Evolutionary conservation across 106 monocot genomes (phyloP).

Genomic region (Platanthera guangdongensis): DNA sequence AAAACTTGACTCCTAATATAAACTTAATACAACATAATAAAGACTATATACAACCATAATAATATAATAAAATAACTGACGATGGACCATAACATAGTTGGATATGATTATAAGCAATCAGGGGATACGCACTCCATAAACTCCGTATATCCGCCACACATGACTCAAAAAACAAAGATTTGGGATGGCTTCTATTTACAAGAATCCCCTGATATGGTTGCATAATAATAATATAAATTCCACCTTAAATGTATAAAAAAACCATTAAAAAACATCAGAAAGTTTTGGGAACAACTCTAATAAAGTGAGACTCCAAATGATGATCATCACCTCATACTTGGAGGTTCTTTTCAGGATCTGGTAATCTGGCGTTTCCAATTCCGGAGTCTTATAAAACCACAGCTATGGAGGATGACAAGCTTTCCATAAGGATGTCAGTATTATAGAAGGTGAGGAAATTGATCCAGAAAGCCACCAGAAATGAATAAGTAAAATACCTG

Average conservation of each 20-base stretch:
- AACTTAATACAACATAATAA: no score
- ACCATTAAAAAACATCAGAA: background rate
- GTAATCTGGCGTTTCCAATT: slow-evolving; percentile 79
- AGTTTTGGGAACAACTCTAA: background rate
- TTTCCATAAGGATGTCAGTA: background rate
- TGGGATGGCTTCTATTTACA: no score
- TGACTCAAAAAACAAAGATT: no score
- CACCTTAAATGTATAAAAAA: background rate
- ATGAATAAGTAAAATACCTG: slow-evolving; percentile 50
- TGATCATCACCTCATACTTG: slow-evolving; percentile 57
- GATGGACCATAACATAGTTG: no score
- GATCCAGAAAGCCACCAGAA: background rate
- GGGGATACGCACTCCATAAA: background rate
- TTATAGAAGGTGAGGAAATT: background rate
- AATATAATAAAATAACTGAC: no score
- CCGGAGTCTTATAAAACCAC: slow-evolving; percentile 83
- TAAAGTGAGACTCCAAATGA: background rate
- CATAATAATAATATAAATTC: slow-evolving; percentile 1
- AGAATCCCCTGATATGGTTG: background rate
- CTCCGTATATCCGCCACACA: background rate
- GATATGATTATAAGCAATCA: no score
- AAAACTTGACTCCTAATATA: no score
- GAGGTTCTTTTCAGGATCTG: slow-evolving; percentile 62
- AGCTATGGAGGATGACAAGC: slow-evolving; percentile 37
- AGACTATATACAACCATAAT: no score